These are phyloP conservation scores for Cicer arietinum DNA, from an alignment of 306 rosid genomes.

Conservation along the genomic window DNA sequence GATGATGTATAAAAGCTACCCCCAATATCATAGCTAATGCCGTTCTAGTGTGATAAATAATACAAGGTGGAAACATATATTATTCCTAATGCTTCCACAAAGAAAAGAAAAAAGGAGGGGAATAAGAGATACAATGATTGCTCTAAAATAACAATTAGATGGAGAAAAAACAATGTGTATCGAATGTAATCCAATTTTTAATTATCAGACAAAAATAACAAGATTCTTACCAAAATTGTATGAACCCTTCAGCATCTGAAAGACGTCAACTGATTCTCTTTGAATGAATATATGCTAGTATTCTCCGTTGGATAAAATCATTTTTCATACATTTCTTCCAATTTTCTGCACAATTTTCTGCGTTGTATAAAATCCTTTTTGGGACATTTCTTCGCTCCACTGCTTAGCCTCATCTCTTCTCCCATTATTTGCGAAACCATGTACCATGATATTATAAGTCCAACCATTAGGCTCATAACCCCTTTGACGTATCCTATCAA, in stretches of 20 bases:
- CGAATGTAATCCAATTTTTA: conserved; percentile 32
- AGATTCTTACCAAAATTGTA: conserved; percentile 51
- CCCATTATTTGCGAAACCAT: conserved; percentile 63
- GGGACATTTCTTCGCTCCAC: conserved; percentile 61
- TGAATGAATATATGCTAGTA: conserved; percentile 33
- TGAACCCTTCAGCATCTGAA: conserved; percentile 37
- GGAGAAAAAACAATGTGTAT: conserved; percentile 31
- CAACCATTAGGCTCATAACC: conserved; percentile 71
- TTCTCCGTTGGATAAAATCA: conserved; percentile 51
- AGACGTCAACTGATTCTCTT: conserved; percentile 29
- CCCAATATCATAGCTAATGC: conserved; percentile 40
- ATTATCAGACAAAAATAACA: conserved; percentile 19
- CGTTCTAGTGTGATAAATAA: conserved; percentile 43
- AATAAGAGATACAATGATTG: conserved; percentile 32
- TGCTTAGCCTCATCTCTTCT: conserved; percentile 56
- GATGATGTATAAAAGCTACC: conserved; percentile 42
- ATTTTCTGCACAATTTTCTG: conserved; percentile 30
- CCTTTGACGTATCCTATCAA: conserved; percentile 57
- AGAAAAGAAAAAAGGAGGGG: background rate
- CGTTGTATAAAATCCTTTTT: conserved; percentile 57
- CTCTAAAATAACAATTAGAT: conserved; percentile 24
- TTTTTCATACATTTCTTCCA: conserved; percentile 36
- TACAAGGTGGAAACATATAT: conserved; percentile 49
- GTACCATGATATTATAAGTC: conserved; percentile 67
- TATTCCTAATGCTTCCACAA: conserved; percentile 46